Evolutionary conservation across 768 basidiomycete species (phyloP).

Genomic region (Tulasnella sp.): DNA sequence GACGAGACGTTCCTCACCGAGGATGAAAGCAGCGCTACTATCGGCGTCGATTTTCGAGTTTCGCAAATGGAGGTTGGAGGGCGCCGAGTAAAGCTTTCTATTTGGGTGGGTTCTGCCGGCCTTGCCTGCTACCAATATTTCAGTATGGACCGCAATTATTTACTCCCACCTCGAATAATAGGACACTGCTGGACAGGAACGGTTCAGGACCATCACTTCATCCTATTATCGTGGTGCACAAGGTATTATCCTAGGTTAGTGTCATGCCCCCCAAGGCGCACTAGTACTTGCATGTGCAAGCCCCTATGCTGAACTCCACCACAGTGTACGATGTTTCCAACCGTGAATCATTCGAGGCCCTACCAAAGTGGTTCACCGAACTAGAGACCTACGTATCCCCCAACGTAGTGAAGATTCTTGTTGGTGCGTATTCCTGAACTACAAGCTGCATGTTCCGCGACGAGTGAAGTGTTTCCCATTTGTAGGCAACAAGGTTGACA

Average conservation of each 20-base stretch:
- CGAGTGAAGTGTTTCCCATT: neutral
- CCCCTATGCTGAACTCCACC: neutral
- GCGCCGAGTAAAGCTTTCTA: slow-evolving; percentile 87
- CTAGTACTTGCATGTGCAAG: neutral
- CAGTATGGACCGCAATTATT: neutral
- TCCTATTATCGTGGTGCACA: slow-evolving; percentile 82
- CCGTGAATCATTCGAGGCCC: slow-evolving; percentile 88
- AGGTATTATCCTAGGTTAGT: slow-evolving; percentile 51
- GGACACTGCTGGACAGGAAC: slow-evolving; percentile 97
- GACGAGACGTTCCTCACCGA: slow-evolving; percentile 50
- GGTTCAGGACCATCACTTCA: slow-evolving; percentile 92
- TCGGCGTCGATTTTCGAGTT: slow-evolving; percentile 50
- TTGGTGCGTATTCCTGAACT: slow-evolving; percentile 58
- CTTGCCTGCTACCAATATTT: neutral
- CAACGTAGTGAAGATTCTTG: slow-evolving; percentile 90
- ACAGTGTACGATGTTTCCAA: slow-evolving; percentile 95
- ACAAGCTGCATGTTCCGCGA: neutral
- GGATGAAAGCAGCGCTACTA: slow-evolving; percentile 43
- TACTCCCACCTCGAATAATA: slow-evolving; percentile 42
- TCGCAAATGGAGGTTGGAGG: slow-evolving; percentile 82
- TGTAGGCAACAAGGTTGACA: slow-evolving; percentile 79
- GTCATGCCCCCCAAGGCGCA: neutral
- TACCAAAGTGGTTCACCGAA: slow-evolving; percentile 74
- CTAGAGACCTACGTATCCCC: slow-evolving; percentile 89
- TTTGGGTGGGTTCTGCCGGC: slow-evolving; percentile 74